Evolutionary conservation across 306 rosid genomes (phyloP).

Genomic region (Hippophae tibetana): DNA sequence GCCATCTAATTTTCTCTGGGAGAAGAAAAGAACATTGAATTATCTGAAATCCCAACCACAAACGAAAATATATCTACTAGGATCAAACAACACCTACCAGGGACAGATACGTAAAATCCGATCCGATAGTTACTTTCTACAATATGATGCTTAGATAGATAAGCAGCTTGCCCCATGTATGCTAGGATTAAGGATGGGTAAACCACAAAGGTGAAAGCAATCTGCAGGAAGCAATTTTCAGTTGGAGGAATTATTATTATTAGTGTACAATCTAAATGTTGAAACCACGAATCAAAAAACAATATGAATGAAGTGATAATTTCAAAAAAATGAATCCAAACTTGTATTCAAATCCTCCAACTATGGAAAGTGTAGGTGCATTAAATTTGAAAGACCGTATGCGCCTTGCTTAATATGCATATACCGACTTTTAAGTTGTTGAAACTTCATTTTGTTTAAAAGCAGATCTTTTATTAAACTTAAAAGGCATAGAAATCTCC

Average conservation of each 20-base stretch:
- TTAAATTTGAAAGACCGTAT: neutral
- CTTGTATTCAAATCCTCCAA: neutral
- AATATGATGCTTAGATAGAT: conserved; percentile 73
- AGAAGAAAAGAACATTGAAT: conserved; percentile 1
- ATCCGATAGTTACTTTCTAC: conserved; percentile 51
- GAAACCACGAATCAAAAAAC: neutral
- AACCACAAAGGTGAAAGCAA: conserved; percentile 86
- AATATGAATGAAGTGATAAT: neutral
- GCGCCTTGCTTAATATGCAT: no score
- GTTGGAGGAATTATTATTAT: conserved; percentile 16
- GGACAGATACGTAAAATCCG: conserved; percentile 94
- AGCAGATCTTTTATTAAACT: no score
- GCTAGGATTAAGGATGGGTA: conserved; percentile 86
- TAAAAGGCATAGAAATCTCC: no score
- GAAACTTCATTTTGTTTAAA: no score
- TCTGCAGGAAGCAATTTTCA: conserved; percentile 44
- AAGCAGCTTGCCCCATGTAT: conserved; percentile 98
- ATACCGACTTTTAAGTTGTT: no score
- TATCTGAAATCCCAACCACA: conserved; percentile 2
- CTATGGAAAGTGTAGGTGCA: neutral
- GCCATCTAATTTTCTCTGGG: conserved; percentile 75
- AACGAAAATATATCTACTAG: neutral
- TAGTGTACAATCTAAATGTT: conserved; percentile 2
- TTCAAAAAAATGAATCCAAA: neutral
- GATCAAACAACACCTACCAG: conserved; percentile 43